Base-by-base conservation (phyloP, 1,284 basidiomycete genomes). In the Schizopora paradoxa region DNA sequence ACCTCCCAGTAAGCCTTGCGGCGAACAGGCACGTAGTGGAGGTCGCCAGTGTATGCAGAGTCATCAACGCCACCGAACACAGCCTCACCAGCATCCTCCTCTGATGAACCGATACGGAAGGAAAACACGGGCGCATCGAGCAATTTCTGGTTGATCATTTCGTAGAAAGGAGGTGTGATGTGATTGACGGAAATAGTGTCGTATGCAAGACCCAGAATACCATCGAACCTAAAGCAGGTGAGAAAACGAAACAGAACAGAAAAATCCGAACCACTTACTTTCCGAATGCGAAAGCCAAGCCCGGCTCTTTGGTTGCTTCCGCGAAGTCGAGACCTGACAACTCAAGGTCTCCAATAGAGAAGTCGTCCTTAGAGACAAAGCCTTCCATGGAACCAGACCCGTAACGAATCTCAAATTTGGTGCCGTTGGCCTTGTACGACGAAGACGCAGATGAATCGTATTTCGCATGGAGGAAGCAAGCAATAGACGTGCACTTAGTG, bases 1-100 rank as follows among this genome's bases (percentile, higher is more conserved):
- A 98, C 91, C 65, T 97, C 91, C 96, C 96, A 99, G 73, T 99
- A 99, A 5, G 93, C 96, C 75, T 91, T 93, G 61, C 93, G 82
- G 59, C 94, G 87, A 48, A 99, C 76, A 46, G 96, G 95, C 22
- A 89, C 91, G 60, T 98, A 99, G 34, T 68, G 63, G 52, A 99
- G 77, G 63, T 86, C 75, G 65, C 95, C 96, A 11, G 67, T 77
- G 73, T 87, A 98, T 44, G 90, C 87, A 29, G 59, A 60, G 22
- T 70, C 52, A 66, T 99, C 94, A 53, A 97, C 78, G 42, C 95
- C 96, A 61, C 96, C 96, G 58, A 99, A 98, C 47, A 87, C 72
- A 42, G 86, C 91, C 67, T 95, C 92, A 45, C 96, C 96, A 49
- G 89, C 92, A 62, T 96, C 92, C 1, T 79, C 73, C 54, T 95